Evolutionary conservation across 2,329 filamentous ascomycete species (phyloP), one percentile per base, ranked within the genome.

Genomic region (Aspergillus felis): DNA sequence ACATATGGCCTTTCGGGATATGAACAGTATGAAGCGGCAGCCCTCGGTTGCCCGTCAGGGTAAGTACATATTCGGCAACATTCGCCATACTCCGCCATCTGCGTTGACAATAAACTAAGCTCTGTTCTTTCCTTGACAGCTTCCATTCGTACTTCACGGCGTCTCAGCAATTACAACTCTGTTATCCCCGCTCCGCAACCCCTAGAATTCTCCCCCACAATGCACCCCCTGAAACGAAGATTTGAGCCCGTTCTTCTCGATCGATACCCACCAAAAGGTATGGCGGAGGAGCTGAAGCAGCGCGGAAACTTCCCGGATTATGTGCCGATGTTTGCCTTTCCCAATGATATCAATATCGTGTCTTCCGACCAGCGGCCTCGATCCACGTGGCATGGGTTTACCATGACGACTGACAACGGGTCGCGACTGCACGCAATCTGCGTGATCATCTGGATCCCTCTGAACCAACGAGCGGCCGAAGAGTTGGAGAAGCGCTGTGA

Each of bases 381-480:
- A 60, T 93, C 94, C n/a, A 97, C 92, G 25, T 99, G 94, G 94
- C 94, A 99, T 76, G 94, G 94, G 51, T 99, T 99, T 71, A 92
- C 91, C 61, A 97, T 99, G 94, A 99, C 94, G 2, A 89, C 89
- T 24, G 90, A 90, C 56, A 92, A 97, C 71, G 93, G 91, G 67
- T 89, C 91, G 55, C 96, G 94, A 72, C 81, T 97, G 22, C 93
- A 97, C 70, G 93, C 92, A 35, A 90, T 97, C 57, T 92, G 90
- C 61, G 83, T 97, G 55, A 95, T 92, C 55, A 84, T 97, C 46
- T 99, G 94, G 94, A 90, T 92, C 55, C 92, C 94, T 0, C 76
- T 99, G 55, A 91, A 90, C 60, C 81, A 87, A 10, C 86, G 88
- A 57, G 87, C 93, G 5, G 92, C 94, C 1, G 91, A 92, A 55